Base-by-base conservation (phyloP, 805 yeast genomes). In the Candida orba region DNA sequence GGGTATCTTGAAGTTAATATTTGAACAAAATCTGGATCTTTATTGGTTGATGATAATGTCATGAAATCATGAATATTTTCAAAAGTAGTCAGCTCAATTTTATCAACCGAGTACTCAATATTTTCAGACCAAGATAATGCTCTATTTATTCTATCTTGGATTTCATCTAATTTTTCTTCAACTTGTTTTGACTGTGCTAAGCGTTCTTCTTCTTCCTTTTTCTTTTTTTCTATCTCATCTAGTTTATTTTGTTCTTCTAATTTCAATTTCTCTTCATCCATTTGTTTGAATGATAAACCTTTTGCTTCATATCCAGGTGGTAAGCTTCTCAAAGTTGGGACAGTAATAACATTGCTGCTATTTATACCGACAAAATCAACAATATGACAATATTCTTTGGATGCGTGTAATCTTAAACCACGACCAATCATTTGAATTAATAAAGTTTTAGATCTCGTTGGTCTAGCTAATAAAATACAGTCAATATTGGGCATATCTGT, bases 401-500 rank as follows among this genome's bases (percentile, higher is more conserved):
- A 76, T 2, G 71, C 65, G 53, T 78, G 79, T 13, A 76, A 51
- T 32, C 98, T 65, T 34, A 90, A 64, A 0, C 97, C 98, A 44
- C 98, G 69, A 0, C 98, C 98, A 17, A 90, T 73, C 96, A 90
- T 90, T 58, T 90, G 98, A 15, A 79, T 71, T 32, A 87, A 63
- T 36, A 90, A 63, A 0, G 84, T 77, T 29, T 78, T 65, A 1
- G 96, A 89, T 45, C 72, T 72, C 0, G 96, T 85, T 2, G 96
- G 96, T 30, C 96, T 66, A 4, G 86, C 84, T 29, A 90, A 61
- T 25, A 90, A 68, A 12, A 90, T 66, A 27, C 88, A 80, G 56
- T 90, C 97, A 44, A 89, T 83, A 48, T 80, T 80, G 3, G 97
- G 97, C 17, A 91, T 80, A 64, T 90, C 97, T 0, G 97, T 88